Percentiles rank a stretch among this genome's conserved stretches.
phyloP scores from a whole-genome alignment of 1,284 basidiomycete species.

The Cryptococcus jaspeensis region DNA sequence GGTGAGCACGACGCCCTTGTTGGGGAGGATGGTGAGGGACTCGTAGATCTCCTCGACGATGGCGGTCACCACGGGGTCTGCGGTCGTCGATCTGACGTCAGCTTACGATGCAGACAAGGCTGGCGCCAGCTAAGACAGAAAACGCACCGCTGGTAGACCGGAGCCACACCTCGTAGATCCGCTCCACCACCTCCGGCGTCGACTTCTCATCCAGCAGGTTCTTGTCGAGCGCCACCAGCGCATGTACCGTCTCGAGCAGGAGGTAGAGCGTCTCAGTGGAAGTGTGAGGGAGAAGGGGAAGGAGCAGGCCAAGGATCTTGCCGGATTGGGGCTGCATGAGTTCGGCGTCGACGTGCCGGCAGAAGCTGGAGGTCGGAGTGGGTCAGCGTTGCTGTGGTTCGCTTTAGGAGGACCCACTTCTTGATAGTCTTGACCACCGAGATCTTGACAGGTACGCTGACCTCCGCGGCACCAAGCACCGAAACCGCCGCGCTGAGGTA shows the following conservation, averaged over 20 bases:
- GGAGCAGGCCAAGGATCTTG: constrained; percentile 76
- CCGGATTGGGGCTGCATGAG: constrained; percentile 64
- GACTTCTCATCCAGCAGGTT: constrained; percentile 66
- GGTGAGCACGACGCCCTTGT: constrained; percentile 31
- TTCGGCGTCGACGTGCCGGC: constrained; percentile 55
- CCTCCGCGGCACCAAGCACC: constrained; percentile 71
- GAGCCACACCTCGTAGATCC: constrained; percentile 73
- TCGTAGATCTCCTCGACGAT: constrained; percentile 80
- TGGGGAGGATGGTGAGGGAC: constrained; percentile 61
- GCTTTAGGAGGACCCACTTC: constrained; percentile 62
- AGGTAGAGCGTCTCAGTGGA: constrained; percentile 88
- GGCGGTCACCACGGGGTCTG: constrained; percentile 86
- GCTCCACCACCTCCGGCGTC: constrained; percentile 63
- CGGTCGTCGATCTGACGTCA: background rate
- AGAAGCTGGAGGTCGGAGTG: constrained; percentile 48
- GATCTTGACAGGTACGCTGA: constrained; percentile 81
- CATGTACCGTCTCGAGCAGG: constrained; percentile 78
- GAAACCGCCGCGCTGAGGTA: constrained; percentile 83
- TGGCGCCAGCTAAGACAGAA: background rate
- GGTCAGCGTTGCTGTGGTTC: background rate
- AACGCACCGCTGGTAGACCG: constrained; percentile 73
- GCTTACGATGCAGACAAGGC: too few species aligned
- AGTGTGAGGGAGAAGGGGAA: constrained; percentile 75
- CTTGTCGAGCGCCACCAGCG: constrained; percentile 71
- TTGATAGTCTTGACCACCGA: constrained; percentile 89